Percentiles rank a stretch among this genome's conserved stretches.
Evolutionary conservation across 805 yeast genomes (phyloP).

Genomic region (Candida golubevii): DNA sequence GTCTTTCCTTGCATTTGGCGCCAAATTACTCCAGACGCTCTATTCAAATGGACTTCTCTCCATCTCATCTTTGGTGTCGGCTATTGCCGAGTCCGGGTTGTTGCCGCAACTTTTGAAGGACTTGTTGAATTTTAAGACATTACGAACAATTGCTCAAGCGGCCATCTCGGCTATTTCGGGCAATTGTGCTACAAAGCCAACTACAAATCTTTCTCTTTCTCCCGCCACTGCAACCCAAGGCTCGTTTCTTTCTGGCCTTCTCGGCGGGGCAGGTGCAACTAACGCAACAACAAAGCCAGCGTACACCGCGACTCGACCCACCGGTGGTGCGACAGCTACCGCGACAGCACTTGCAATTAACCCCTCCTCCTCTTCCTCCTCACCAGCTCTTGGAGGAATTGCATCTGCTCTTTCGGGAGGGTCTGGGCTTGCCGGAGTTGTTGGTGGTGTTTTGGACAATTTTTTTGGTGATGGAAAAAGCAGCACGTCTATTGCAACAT

Average conservation of each 20-base stretch:
- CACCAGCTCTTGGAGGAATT: slow-evolving; percentile 2
- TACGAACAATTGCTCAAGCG: slow-evolving; percentile 30
- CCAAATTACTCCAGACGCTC: slow-evolving; percentile 29
- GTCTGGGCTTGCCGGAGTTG: neutral
- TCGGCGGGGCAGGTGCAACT: neutral
- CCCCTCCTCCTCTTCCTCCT: slow-evolving; percentile 1
- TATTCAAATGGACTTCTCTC: slow-evolving; percentile 27
- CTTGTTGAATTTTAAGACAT: slow-evolving; percentile 30
- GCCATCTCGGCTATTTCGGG: slow-evolving; percentile 34
- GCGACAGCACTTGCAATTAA: neutral
- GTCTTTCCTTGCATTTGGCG: slow-evolving; percentile 34
- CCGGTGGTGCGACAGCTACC: neutral
- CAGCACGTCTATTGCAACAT: slow-evolving; percentile 11
- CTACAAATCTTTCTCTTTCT: neutral
- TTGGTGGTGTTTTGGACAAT: slow-evolving; percentile 8
- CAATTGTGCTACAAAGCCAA: slow-evolving; percentile 21
- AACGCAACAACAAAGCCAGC: neutral
- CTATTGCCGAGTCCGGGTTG: slow-evolving; percentile 31
- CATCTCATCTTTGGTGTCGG: slow-evolving; percentile 25
- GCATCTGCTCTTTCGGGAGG: slow-evolving; percentile 4
- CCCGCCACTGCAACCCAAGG: neutral
- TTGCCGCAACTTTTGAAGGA: slow-evolving; percentile 31
- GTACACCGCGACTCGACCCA: neutral
- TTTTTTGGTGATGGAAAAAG: slow-evolving; percentile 8
- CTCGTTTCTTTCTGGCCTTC: neutral